These are phyloP conservation scores for Westerdykella sp. DNA, from an alignment of 2,329 filamentous ascomycete genomes.

Conservation along the genomic window DNA sequence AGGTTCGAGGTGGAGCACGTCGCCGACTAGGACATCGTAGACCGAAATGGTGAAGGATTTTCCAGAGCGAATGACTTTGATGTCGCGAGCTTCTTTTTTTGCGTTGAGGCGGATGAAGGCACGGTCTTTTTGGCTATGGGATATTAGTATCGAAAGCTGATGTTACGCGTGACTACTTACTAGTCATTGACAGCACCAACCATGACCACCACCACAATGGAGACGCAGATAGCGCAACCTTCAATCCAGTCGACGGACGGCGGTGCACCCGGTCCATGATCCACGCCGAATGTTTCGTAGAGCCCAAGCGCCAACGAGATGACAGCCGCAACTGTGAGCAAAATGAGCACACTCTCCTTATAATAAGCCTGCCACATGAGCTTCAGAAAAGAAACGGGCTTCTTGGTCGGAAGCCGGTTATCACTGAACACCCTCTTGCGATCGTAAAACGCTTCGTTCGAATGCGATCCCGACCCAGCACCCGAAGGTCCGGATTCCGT, in stretches of 20 bases:
- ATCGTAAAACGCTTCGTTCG: constrained; percentile 43
- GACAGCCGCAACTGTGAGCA: constrained; percentile 61
- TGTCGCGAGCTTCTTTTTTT: constrained; percentile 33
- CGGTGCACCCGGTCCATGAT: constrained; percentile 39
- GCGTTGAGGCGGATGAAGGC: constrained; percentile 31
- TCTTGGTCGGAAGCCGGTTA: constrained; percentile 59
- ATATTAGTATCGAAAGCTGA: too few species aligned
- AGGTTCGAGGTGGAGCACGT: constrained; percentile 62
- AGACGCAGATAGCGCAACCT: constrained; percentile 34
- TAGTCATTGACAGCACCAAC: constrained; percentile 35
- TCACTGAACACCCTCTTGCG: constrained; percentile 55
- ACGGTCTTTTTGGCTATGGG: constrained; percentile 25
- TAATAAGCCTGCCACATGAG: constrained; percentile 66
- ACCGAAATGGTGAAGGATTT: constrained; percentile 53
- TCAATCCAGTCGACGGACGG: constrained; percentile 38
- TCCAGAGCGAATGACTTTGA: constrained; percentile 54
- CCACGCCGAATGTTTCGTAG: constrained; percentile 55
- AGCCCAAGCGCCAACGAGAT: constrained; percentile 64
- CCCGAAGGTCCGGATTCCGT: constrained; percentile 10
- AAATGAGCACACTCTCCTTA: constrained; percentile 67
- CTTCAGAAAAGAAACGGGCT: constrained; percentile 54
- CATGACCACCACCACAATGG: constrained; percentile 34
- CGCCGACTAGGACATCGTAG: constrained; percentile 60
- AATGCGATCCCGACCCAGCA: constrained; percentile 4
- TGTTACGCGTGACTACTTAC: too few species aligned